Evolutionary conservation across 305 asterid genomes (phyloP), one percentile per base, ranked within the genome.

Genomic region (Fraxinus ornus): DNA sequence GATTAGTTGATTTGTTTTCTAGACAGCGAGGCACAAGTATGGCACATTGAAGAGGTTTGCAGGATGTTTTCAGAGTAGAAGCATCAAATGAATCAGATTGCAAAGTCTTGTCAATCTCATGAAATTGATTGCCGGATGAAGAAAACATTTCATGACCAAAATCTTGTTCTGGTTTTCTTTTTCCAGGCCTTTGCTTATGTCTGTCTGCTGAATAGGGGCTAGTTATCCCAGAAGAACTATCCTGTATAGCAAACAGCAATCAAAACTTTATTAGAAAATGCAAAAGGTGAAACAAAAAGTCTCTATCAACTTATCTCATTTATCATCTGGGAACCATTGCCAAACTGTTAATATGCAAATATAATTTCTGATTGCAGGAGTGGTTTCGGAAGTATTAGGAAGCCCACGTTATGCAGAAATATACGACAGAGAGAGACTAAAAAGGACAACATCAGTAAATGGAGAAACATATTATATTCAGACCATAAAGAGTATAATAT

Each of bases 191-290:
- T 73, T 68, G 83, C 80, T 52, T 77, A 36, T 36, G 78, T 66
- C 44, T 19, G 75, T 57, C 70, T 68, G 70, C 87, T 64, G 82
- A 70, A 77, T 60, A 66, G 12, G 76, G 6, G 52, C 78, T 37
- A 73, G 85, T 44, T 75, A 78, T 28, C 49, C 8, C 78, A 33
- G 76, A 66, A 44, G 86, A 70, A 52, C 30, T 87, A 73, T 57
- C 84, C 92, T 89, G 86, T 55, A 81, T 21, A 78, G 78, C 78
- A 68, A 52, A 74, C 47, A 80, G 64, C 78, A 75, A 82, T 74
- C 36, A 33, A 2, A 30, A 74, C 39, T 76, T 64, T 57, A 75
- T 44, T 60, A 19, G 64, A 47, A 73, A 37, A 26, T 52, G 33
- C 35, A 68, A 74, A 81, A 36, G 44, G 75, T 66, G 21, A 72